These are phyloP conservation scores for Grifola frondosa DNA, from an alignment of 1,284 basidiomycete genomes.

Conservation along the genomic window DNA sequence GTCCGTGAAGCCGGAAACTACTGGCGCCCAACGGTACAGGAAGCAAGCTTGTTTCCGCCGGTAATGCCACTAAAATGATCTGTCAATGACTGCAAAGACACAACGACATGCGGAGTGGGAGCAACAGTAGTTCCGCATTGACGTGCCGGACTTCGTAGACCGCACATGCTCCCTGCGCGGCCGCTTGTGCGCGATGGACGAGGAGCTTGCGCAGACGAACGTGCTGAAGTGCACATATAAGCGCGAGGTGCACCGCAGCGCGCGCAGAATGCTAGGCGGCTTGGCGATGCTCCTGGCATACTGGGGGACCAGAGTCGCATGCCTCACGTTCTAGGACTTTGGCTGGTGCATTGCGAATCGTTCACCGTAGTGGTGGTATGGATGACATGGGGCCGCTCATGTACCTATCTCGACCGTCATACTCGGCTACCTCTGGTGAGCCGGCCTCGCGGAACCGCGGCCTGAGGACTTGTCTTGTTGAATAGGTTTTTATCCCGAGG, in stretches of 20 bases:
- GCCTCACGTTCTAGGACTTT: slow-evolving; percentile 65
- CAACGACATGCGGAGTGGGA: no score
- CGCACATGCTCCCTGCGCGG: slow-evolving; percentile 61
- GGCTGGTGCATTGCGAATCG: no score
- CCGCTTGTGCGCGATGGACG: slow-evolving; percentile 43
- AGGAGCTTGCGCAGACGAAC: slow-evolving; percentile 49
- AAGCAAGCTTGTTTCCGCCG: no score
- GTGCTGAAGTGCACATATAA: slow-evolving; percentile 55
- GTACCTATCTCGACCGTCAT: slow-evolving; percentile 63
- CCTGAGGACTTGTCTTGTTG: no score
- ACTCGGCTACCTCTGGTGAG: no score
- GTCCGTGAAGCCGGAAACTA: no score
- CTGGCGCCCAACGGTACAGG: no score
- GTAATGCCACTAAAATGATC: no score
- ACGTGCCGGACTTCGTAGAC: slow-evolving; percentile 63
- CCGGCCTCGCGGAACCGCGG: no score
- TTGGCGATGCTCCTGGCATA: slow-evolving; percentile 60
- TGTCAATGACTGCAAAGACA: no score
- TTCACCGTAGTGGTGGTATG: no score
- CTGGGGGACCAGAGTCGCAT: slow-evolving; percentile 60
- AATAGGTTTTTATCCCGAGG: slow-evolving; percentile 65
- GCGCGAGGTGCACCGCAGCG: slow-evolving; percentile 52
- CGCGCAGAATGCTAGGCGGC: slow-evolving; percentile 55
- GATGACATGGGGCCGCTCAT: slow-evolving; percentile 73
- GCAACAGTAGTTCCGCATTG: slow-evolving; percentile 50